These are phyloP conservation scores for Blastomyces parvus DNA, from an alignment of 2,329 filamentous ascomycete genomes.

Conservation along the genomic window DNA sequence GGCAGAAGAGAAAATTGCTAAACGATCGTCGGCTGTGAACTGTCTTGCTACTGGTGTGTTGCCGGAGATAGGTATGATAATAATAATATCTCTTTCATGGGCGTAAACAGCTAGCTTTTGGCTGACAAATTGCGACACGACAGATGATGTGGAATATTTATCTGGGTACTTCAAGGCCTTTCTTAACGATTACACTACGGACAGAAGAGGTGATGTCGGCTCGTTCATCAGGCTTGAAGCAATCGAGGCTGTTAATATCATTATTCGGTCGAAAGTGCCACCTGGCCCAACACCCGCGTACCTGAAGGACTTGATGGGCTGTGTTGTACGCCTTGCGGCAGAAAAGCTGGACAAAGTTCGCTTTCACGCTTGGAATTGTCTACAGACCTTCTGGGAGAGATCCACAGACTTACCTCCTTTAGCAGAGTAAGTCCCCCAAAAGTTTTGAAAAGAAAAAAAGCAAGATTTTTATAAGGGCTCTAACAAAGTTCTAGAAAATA, in stretches of 20 bases:
- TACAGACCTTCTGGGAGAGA: constrained; percentile 34
- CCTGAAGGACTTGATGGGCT: constrained; percentile 26
- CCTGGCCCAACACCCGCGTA: constrained; percentile 13
- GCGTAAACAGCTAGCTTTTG: background rate
- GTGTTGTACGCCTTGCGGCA: constrained; percentile 59
- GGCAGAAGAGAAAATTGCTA: constrained; percentile 33
- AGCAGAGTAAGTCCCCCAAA: constrained; percentile 33
- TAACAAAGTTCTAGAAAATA: constrained; percentile 25
- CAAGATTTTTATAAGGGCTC: background rate
- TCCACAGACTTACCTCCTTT: constrained; percentile 26
- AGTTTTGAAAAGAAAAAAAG: constrained; percentile 8
- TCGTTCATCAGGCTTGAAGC: constrained; percentile 76
- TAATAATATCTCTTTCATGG: background rate
- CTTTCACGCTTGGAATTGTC: constrained; percentile 39
- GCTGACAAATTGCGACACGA: background rate
- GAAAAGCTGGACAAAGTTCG: constrained; percentile 90
- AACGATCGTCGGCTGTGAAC: constrained; percentile 33
- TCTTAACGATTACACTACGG: constrained; percentile 84
- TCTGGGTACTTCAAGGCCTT: constrained; percentile 27
- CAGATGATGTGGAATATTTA: constrained; percentile 26
- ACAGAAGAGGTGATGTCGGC: constrained; percentile 79
- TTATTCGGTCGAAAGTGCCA: constrained; percentile 21
- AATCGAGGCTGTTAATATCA: constrained; percentile 51
- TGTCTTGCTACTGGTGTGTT: constrained; percentile 31
- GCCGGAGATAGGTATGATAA: constrained; percentile 28